A percentile compares a stretch with the other conserved stretches of the same genome.
These are phyloP conservation scores for Toxicodendron radicans DNA, from an alignment of 345 rosid genomes.

Conservation along the genomic window DNA sequence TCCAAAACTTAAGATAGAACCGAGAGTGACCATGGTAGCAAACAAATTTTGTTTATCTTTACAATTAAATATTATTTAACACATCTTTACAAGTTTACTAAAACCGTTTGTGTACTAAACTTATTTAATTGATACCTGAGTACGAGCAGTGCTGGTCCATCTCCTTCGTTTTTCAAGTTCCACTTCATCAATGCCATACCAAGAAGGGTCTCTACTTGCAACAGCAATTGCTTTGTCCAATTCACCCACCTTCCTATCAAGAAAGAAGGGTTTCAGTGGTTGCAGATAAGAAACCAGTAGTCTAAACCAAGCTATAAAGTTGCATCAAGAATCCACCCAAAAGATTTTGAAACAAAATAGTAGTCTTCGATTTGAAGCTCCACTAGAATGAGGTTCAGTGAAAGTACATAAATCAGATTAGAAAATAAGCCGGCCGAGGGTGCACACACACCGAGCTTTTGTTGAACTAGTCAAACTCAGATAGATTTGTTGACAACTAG, in stretches of 20 bases:
- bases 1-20: neutral
- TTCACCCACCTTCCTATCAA: slow-evolving; percentile 96
- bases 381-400: neutral
- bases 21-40: slow-evolving; percentile 7
- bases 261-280: slow-evolving; percentile 48
- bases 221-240: slow-evolving; percentile 87
- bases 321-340: neutral
- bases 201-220: slow-evolving; percentile 87
- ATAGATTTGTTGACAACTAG: neutral
- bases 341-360: neutral
- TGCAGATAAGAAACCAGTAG: slow-evolving; percentile 25
- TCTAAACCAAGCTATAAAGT: neutral
- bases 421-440: neutral
- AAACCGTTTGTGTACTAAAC: neutral
- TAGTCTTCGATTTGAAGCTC: neutral
- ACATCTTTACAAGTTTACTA: neutral
- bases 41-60: neutral
- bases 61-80: slow-evolving; percentile 5
- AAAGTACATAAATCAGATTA: neutral
- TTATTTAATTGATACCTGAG: slow-evolving; percentile 48
- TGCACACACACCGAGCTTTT: neutral
- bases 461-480: neutral
- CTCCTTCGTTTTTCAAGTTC: slow-evolving; percentile 91
- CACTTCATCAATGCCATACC: slow-evolving; percentile 76
- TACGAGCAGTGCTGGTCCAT: slow-evolving; percentile 86